Conservation (phyloP, 306 rosid genomes). For the Abrus pulchellus region DNA sequence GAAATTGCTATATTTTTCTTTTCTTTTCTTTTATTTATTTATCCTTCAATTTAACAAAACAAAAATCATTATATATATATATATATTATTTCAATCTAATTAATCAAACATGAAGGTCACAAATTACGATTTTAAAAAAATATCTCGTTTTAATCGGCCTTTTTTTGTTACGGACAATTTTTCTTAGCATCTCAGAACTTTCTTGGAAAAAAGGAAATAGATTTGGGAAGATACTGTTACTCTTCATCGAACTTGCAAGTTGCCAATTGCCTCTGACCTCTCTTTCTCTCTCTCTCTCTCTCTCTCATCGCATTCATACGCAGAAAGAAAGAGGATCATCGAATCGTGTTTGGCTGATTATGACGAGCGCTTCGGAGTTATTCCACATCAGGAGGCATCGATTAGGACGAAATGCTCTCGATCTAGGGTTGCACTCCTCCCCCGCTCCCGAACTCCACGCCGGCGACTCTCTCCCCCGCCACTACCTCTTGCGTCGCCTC, state of each 20-base stretch:
- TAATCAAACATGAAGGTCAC: too few relatives aligned
- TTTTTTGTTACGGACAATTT: not conserved
- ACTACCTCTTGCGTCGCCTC: conserved; percentile 54
- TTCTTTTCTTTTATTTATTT: too few relatives aligned
- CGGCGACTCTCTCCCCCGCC: conserved; percentile 62
- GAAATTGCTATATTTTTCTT: too few relatives aligned
- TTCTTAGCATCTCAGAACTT: not conserved
- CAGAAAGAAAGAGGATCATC: not conserved
- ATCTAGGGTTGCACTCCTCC: conserved; percentile 54
- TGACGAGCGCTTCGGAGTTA: conserved; percentile 98
- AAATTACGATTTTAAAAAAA: too few relatives aligned
- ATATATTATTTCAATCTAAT: too few relatives aligned
- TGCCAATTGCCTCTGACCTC: not conserved
- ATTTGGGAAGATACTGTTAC: not conserved
- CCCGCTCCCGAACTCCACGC: conserved; percentile 44
- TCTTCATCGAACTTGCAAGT: conserved; percentile 26
- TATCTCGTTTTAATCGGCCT: not conserved
- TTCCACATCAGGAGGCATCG: conserved; percentile 80
- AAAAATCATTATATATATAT: too few relatives aligned
- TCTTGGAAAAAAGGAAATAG: not conserved
- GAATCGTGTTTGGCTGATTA: conserved; percentile 50
- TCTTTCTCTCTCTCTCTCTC: not conserved
- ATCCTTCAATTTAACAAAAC: too few relatives aligned
- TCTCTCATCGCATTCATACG: not conserved
- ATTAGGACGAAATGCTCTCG: conserved; percentile 61